Conservation (phyloP, 805 yeast genomes). For the Wickerhamiella shivajii region DNA sequence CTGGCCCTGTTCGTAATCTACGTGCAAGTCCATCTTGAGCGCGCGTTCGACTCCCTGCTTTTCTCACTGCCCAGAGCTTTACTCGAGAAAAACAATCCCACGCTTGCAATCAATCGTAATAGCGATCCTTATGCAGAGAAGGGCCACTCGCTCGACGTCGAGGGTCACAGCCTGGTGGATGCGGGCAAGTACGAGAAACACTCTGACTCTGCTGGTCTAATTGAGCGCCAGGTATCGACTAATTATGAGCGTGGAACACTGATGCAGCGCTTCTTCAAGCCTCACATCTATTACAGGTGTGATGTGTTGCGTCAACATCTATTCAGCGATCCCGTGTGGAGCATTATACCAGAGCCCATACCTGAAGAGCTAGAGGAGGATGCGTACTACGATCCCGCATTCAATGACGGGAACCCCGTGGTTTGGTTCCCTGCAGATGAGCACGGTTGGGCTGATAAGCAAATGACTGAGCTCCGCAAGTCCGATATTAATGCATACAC, state of each 20-base stretch:
- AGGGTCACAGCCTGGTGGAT: too few relatives aligned
- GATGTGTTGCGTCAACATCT: slow-evolving; percentile 18
- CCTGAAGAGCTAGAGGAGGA: slow-evolving; percentile 34
- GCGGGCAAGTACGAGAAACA: too few relatives aligned
- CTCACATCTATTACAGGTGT: slow-evolving; percentile 37
- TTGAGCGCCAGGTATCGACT: slow-evolving; percentile 3
- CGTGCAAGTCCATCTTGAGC: slow-evolving; percentile 46
- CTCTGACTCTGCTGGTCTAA: slow-evolving; percentile 6
- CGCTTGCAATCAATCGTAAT: slow-evolving; percentile 1
- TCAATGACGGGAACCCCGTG: slow-evolving; percentile 51
- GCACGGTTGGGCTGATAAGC: slow-evolving; percentile 56
- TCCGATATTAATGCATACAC: slow-evolving; percentile 51
- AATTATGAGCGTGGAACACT: slow-evolving; percentile 13
- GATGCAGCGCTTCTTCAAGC: slow-evolving; percentile 38
- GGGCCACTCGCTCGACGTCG: too few relatives aligned
- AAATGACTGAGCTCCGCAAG: slow-evolving; percentile 38
- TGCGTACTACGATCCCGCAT: slow-evolving; percentile 70
- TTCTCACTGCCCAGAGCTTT: slow-evolving; percentile 25
- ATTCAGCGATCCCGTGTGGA: slow-evolving; percentile 21
- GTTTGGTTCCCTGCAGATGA: slow-evolving; percentile 90
- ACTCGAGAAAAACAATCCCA: slow-evolving; percentile 3
- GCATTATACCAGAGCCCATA: slow-evolving; percentile 17
- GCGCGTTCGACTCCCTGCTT: slow-evolving; percentile 52
- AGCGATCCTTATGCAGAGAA: slow-evolving; percentile 1
- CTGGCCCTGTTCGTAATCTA: slow-evolving; percentile 51